Evolutionary conservation across 345 rosid species (phyloP).

Genomic region (Gossypium raimondii): DNA sequence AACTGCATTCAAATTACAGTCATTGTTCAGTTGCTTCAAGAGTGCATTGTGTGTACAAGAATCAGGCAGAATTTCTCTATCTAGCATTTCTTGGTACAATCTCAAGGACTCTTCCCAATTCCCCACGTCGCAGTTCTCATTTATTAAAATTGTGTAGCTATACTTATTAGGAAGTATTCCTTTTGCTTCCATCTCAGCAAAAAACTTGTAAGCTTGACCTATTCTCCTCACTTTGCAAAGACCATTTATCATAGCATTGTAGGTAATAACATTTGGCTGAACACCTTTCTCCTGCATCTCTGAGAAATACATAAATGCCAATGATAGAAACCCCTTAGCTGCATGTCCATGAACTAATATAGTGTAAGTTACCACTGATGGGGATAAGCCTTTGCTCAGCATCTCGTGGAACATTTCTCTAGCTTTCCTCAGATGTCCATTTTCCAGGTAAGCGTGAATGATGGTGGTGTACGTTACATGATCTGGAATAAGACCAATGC

Average conservation of each 20-base stretch:
- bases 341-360: slow-evolving; percentile 70
- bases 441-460: slow-evolving; percentile 49
- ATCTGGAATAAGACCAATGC: slow-evolving; percentile 51
- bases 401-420: slow-evolving; percentile 44
- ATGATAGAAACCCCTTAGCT: slow-evolving; percentile 40
- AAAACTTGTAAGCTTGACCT: slow-evolving; percentile 46
- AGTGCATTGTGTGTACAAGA: slow-evolving; percentile 47
- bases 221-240: slow-evolving; percentile 49
- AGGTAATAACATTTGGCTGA: slow-evolving; percentile 60
- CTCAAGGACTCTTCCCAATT: slow-evolving; percentile 60
- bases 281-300: slow-evolving; percentile 58
- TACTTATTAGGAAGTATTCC: slow-evolving; percentile 59
- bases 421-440: slow-evolving; percentile 46
- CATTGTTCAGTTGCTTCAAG: slow-evolving; percentile 51
- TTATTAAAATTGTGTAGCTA: slow-evolving; percentile 72
- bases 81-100: slow-evolving; percentile 68
- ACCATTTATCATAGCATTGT: slow-evolving; percentile 64
- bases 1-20: slow-evolving; percentile 40
- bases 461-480: slow-evolving; percentile 61
- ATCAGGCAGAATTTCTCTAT: slow-evolving; percentile 55
- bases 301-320: slow-evolving; percentile 45
- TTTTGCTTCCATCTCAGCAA: slow-evolving; percentile 50
- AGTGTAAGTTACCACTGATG: slow-evolving; percentile 66
- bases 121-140: slow-evolving; percentile 40
- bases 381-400: slow-evolving; percentile 44